Evolutionary conservation across 768 basidiomycete species (phyloP), one percentile per base, ranked within the genome.

Genomic region (Tephrocybe sp.): DNA sequence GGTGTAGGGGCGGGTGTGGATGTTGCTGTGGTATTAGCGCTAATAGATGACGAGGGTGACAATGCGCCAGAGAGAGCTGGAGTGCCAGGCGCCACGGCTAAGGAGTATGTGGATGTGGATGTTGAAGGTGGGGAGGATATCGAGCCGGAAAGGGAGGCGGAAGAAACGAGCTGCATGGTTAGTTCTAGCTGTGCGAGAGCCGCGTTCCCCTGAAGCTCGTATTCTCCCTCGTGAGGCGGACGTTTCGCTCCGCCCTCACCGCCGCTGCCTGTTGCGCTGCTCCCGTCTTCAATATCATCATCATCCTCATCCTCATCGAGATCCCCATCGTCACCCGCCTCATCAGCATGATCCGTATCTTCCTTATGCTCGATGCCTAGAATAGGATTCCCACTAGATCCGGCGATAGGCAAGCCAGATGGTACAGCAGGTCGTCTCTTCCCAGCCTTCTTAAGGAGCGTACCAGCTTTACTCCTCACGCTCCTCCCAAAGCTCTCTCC

Each of bases 111-210:
- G 4, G 40, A 9, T 25, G 41, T 11, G 3, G 30, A 15, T 1
- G 33, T 3, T 3, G 11, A 25, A 13, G 48, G 10, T 15, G 34
- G 15, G 3, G 23, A n/a, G 6, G 44, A 3, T 29, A 11, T 11
- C 3, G 27, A 24, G 7, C 19, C 18, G 53, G 47, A 55, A 52
- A 30, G 57, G 1, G 27, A 64, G 15, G 44, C 42, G 50, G 10
- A 42, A 29, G 47, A 21, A 8, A 18, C 31, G 16, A 82, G 75
- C 58, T 88, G 82, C 10, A 75, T 56, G 0, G 84, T 84, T 16
- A 93, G 71, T 49, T 95, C 92, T 57, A 94, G 68, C 68, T 97
- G 94, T 8, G 91, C 81, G 2, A 79, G 66, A 3, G 77, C 71
- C 1, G 85, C 77, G 56, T 87, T 90, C 5, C 79, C 88, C 15